A percentile compares a stretch with the other conserved stretches of the same genome.
Conservation (phyloP, 805 yeast genomes). For the Wickerhamiella alocasiicola region DNA sequence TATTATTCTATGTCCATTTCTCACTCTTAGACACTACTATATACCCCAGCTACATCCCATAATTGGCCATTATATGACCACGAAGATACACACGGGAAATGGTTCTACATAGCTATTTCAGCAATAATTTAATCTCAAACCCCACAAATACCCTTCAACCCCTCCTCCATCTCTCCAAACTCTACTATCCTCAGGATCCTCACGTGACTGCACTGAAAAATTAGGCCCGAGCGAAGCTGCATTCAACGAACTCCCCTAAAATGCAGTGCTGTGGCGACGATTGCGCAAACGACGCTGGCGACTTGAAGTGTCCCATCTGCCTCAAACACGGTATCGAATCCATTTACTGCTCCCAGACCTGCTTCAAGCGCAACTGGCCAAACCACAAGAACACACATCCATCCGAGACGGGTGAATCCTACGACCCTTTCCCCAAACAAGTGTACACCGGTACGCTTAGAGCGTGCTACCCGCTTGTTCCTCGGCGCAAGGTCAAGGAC, state of each 20-base stretch:
- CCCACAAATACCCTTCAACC: too few relatives aligned
- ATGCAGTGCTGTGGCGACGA: conserved; percentile 58
- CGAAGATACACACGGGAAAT: too few relatives aligned
- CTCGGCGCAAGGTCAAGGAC: conserved; percentile 59
- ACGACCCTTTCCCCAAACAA: conserved; percentile 79
- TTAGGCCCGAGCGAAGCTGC: too few relatives aligned
- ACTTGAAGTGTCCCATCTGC: conserved; percentile 84
- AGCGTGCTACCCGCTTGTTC: conserved; percentile 71
- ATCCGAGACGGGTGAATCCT: conserved; percentile 34
- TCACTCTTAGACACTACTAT: too few relatives aligned
- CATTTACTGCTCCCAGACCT: conserved; percentile 69
- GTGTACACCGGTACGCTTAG: conserved; percentile 61
- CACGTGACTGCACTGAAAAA: background rate
- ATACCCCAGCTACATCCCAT: too few relatives aligned
- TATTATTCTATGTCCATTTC: too few relatives aligned
- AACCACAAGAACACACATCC: conserved; percentile 65
- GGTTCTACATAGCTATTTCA: too few relatives aligned
- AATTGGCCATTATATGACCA: too few relatives aligned
- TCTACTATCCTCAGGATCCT: too few relatives aligned
- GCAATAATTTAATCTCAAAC: too few relatives aligned
- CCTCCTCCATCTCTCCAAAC: too few relatives aligned
- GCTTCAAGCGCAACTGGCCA: conserved; percentile 52
- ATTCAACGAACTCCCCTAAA: too few relatives aligned
- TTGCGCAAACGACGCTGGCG: conserved; percentile 76
- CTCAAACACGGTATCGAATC: conserved; percentile 52